Percentiles rank a stretch among this genome's conserved stretches.
phyloP scores from a whole-genome alignment of 2,329 filamentous ascomycete species.

The Aspergillus novofumigatus region DNA sequence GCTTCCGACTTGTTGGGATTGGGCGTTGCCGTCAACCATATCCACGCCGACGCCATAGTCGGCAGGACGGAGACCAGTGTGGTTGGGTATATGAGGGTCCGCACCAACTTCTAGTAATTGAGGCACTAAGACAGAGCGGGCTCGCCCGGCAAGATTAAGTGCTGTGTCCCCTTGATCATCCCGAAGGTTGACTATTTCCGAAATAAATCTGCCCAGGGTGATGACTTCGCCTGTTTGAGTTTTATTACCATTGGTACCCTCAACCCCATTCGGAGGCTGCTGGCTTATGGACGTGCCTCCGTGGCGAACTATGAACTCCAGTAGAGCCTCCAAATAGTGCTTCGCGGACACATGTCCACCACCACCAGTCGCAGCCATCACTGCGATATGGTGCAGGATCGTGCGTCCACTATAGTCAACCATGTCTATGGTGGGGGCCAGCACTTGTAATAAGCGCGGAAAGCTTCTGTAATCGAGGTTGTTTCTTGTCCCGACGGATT shows the following conservation, averaged over 20 bases:
- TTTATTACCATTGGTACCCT: conserved; percentile 20
- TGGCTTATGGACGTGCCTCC: conserved; percentile 61
- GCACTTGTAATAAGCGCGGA: conserved; percentile 80
- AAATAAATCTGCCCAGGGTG: conserved; percentile 88
- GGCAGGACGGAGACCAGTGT: conserved; percentile 80
- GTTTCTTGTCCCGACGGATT: conserved; percentile 88
- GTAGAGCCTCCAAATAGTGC: conserved; percentile 89
- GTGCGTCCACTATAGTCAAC: conserved; percentile 85
- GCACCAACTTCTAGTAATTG: conserved; percentile 93
- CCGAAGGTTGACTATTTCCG: conserved; percentile 91
- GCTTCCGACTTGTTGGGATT: conserved; percentile 43
- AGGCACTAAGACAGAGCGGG: conserved; percentile 95
- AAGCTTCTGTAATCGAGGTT: conserved; percentile 89
- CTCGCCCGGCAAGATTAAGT: conserved; percentile 85
- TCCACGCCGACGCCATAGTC: conserved; percentile 89
- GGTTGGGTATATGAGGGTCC: conserved; percentile 86
- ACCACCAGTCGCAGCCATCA: conserved; percentile 93
- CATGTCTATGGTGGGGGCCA: conserved; percentile 86
- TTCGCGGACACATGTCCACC: conserved; percentile 78
- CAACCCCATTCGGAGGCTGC: conserved; percentile 30
- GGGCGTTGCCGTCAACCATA: conserved; percentile 47
- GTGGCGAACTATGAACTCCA: conserved; percentile 91
- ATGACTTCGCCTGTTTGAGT: conserved; percentile 58
- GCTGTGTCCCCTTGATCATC: conserved; percentile 94
- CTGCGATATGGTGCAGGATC: conserved; percentile 91